Base-by-base conservation (phyloP, 2,329 filamentous ascomycete species). In the Tolypocladium nubicola region DNA sequence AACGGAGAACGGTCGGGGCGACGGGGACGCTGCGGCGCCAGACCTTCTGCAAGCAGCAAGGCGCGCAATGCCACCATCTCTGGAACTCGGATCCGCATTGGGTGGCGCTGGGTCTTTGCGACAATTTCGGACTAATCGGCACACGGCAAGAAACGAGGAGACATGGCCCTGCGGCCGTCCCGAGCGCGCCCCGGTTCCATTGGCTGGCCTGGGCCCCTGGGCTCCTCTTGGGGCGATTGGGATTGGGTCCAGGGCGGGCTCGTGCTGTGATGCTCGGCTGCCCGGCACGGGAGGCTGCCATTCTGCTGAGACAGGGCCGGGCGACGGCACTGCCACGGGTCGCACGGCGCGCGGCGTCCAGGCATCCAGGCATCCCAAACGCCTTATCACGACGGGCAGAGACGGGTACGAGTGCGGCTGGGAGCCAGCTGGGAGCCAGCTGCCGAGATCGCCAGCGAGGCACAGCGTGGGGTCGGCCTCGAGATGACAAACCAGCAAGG, bases 211-310 rank as follows among this genome's bases (percentile, higher is more conserved):
- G 23, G 30, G 14, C 33, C 54, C 10, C 26, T 43, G 41, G 39
- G 45, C 45, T 19, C 23, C 45, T 19, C 47, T 23, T 9, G 5
- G 5, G 47, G 47, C 47, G 14, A 13, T 13, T n/a, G 14, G 47
- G 30, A 37, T 52, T 35, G 47, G 47, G 5, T 37, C 30, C 47
- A 35, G 26, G 19, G 26, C 37, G 21, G 33, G 43, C 33, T 49
- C 30, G 35, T 37, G 41, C 45, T 40, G 33, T 33, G 55, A 45
- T 47, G 39, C 55, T 53, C 55, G 55, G 55, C 55, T 56, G 47
- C 55, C 55, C 55, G 55, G 55, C 55, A 56, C 55, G 49, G 49
- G 26, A 52, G 19, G 9, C 47, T 52, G 47, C 47, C 19, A 8
- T 8, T 26, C 47, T 37, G 30, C 30, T 53, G 52, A 40, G 37